Conservation (phyloP, 2,329 filamentous ascomycete species). For the Arthrinium puccinioides region DNA sequence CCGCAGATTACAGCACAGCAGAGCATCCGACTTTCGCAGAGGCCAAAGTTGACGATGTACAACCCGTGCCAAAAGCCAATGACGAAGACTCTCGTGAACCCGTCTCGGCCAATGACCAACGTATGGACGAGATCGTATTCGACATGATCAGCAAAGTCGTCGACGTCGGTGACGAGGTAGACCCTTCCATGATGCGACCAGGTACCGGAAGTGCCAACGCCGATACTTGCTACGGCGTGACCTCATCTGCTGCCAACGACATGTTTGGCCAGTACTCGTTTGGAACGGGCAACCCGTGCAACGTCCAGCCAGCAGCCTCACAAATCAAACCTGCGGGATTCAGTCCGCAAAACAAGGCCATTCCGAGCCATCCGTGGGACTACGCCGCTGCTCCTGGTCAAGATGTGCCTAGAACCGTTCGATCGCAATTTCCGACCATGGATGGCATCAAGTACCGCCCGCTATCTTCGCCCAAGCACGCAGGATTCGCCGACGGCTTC, state of each 20-base stretch:
- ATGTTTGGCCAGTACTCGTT: conserved; percentile 37
- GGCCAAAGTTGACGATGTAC: no score
- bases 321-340: no score
- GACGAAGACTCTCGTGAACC: conserved; percentile 1
- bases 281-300: conserved; percentile 22
- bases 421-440: neutral
- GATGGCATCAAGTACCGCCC: no score
- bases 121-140: conserved; percentile 24
- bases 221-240: conserved; percentile 49
- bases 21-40: no score
- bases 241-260: conserved; percentile 42
- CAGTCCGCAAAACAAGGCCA: conserved; percentile 23
- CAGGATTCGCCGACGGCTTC: no score
- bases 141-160: conserved; percentile 43
- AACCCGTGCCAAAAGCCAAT: no score
- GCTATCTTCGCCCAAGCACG: no score
- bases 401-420: conserved; percentile 7
- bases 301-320: no score
- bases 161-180: conserved; percentile 31
- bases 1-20: no score
- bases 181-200: conserved; percentile 16
- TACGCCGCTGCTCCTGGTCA: conserved; percentile 35
- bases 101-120: no score
- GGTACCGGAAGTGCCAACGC: conserved; percentile 21
- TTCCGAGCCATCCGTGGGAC: conserved; percentile 42